Evolutionary conservation across 192 early-diverging fungal species (phyloP).

Genomic region (Entomortierella parvispora): DNA sequence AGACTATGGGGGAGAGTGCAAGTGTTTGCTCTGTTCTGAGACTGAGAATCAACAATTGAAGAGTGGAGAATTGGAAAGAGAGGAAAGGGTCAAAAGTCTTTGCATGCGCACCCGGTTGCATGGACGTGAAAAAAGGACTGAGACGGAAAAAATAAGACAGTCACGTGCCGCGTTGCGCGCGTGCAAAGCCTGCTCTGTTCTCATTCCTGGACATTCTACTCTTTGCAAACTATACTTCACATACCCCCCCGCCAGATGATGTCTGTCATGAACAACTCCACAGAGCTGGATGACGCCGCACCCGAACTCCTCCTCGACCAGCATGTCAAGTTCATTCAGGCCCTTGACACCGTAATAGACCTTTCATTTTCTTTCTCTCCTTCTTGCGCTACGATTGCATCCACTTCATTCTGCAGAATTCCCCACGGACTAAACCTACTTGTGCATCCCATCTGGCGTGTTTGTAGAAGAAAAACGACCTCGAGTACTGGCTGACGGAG

Average conservation of each 20-base stretch:
- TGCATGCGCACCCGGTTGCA: background rate
- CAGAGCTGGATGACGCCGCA: conserved; percentile 6
- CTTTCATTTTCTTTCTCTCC: conserved; percentile 6
- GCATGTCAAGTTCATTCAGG: conserved; percentile 79
- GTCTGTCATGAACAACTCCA: conserved; percentile 1
- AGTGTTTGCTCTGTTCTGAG: no score
- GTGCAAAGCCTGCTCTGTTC: no score
- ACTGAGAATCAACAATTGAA: background rate
- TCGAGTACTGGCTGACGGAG: conserved; percentile 95
- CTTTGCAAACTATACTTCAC: background rate
- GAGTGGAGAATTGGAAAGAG: background rate
- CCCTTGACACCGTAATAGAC: conserved; percentile 64
- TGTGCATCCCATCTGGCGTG: no score
- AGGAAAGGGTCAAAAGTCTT: background rate
- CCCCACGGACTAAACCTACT: no score
- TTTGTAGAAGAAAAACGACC: conserved; percentile 83
- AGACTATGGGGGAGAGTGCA: background rate
- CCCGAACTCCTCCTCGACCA: conserved; percentile 62
- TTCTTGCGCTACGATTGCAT: background rate
- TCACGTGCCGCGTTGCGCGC: background rate
- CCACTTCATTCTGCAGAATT: no score
- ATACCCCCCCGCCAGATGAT: background rate
- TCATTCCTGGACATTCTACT: background rate
- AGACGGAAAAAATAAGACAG: background rate
- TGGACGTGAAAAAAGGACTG: background rate